Percentiles rank a stretch among this genome's conserved stretches.
phyloP scores from a whole-genome alignment of 768 basidiomycete genomes.

The Xerocomellus chrysenteron region DNA sequence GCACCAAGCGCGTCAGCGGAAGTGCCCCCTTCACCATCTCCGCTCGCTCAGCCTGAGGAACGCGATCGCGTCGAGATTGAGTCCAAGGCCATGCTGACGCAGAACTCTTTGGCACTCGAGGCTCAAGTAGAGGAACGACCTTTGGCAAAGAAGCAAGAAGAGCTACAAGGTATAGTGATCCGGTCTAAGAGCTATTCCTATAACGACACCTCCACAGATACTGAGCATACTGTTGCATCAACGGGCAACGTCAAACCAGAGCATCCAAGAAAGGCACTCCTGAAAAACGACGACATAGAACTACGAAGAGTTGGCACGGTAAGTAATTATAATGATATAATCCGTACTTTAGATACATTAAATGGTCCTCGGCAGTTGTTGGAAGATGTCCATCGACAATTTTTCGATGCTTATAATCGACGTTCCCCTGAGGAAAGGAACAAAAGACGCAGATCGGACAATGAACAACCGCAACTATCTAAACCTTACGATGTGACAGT shows the following conservation, averaged over 20 bases:
- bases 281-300: conserved; percentile 88
- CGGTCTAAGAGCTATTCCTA: background rate
- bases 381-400: conserved; percentile 72
- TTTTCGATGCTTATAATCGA: conserved; percentile 67
- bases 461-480: conserved; percentile 27
- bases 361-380: conserved; percentile 56
- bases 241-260: conserved; percentile 36
- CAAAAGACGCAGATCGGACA: conserved; percentile 27
- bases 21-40: conserved; percentile 11
- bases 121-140: conserved; percentile 85
- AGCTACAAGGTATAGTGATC: conserved; percentile 51
- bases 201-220: conserved; percentile 9
- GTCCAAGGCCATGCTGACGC: conserved; percentile 59
- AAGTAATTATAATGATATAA: conserved; percentile 17
- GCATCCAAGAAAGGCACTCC: conserved; percentile 65
- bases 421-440: conserved; percentile 27
- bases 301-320: conserved; percentile 76
- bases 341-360: background rate
- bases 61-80: conserved; percentile 44
- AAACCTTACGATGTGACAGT: conserved; percentile 77
- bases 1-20: conserved; percentile 17
- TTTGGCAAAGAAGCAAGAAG: conserved; percentile 84
- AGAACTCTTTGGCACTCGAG: conserved; percentile 75
- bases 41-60: conserved; percentile 34
- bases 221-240: conserved; percentile 14